Percentiles rank a stretch among this genome's conserved stretches.
Evolutionary conservation across 129 eudicot species (phyloP).

Genomic region (Ambrosia trifida): DNA sequence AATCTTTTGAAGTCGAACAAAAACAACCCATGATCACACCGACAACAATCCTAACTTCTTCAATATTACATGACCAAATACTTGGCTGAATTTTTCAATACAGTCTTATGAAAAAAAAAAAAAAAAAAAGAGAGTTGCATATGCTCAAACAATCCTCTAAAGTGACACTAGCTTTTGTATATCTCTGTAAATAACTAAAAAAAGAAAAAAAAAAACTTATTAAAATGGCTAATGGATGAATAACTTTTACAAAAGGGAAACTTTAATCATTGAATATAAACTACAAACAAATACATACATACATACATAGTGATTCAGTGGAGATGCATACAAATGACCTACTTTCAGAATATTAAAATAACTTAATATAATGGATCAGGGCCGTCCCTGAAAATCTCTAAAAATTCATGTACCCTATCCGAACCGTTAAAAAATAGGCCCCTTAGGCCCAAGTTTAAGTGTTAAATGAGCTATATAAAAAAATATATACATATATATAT

Average conservation of each 20-base stretch:
- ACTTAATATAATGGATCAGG: too few relatives aligned
- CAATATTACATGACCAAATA: conserved; percentile 13
- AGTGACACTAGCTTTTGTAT: conserved; percentile 15
- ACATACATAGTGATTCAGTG: conserved; percentile 13
- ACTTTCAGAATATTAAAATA: neutral
- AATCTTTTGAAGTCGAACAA: conserved; percentile 30
- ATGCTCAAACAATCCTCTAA: conserved; percentile 25
- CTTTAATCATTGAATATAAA: neutral
- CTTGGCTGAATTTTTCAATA: neutral
- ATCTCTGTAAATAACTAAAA: conserved; percentile 19
- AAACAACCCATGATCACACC: conserved; percentile 37
- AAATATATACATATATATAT: too few relatives aligned
- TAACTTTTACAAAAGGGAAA: neutral
- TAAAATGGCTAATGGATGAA: neutral
- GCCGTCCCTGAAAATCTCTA: too few relatives aligned
- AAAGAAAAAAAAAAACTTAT: neutral
- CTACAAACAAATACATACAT: neutral
- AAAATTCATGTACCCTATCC: too few relatives aligned
- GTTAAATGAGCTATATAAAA: too few relatives aligned
- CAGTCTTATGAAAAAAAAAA: neutral
- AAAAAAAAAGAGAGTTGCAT: conserved; percentile 1
- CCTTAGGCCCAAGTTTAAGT: too few relatives aligned
- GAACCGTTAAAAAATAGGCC: too few relatives aligned
- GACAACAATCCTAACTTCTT: conserved; percentile 4
- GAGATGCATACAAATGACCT: conserved; percentile 10